These are phyloP conservation scores for Pseudogymnoascus sp. DNA, from an alignment of 2,329 filamentous ascomycete genomes.

Conservation along the genomic window DNA sequence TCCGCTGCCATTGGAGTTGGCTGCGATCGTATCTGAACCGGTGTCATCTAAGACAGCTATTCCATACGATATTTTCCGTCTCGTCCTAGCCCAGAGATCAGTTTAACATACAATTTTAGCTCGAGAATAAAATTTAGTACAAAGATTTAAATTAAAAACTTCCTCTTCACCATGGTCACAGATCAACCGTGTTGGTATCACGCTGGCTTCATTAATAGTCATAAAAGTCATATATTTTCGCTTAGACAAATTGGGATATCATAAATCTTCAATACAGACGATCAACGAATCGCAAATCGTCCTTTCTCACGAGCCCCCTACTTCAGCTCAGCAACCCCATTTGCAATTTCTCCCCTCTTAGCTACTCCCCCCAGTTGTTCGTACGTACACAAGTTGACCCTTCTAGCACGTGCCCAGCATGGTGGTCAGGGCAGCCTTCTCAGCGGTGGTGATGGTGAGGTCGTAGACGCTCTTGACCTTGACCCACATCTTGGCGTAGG, in stretches of 20 bases:
- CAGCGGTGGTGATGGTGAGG: conserved; percentile 61
- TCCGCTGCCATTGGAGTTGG: too few relatives aligned
- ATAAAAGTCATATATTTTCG: neutral
- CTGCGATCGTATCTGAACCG: neutral
- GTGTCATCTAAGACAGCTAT: neutral
- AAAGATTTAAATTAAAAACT: neutral
- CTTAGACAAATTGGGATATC: neutral
- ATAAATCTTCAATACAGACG: conserved; percentile 1
- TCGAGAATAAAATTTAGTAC: too few relatives aligned
- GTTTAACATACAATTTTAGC: neutral
- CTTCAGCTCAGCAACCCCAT: neutral
- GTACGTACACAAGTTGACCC: neutral
- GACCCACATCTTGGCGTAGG: conserved; percentile 68
- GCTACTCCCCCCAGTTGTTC: neutral
- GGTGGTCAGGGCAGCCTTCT: conserved; percentile 59
- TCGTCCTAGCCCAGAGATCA: neutral
- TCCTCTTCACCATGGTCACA: neutral
- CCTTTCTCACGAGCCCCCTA: neutral
- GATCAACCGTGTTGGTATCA: neutral
- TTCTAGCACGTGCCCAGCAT: conserved; percentile 60
- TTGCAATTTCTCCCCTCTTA: neutral
- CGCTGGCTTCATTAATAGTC: neutral
- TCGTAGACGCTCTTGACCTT: conserved; percentile 68
- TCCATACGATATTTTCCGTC: neutral
- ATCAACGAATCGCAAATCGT: neutral